Conservation (phyloP, 495 filamentous ascomycete species). For the Aspergillus sclerotioniger region DNA sequence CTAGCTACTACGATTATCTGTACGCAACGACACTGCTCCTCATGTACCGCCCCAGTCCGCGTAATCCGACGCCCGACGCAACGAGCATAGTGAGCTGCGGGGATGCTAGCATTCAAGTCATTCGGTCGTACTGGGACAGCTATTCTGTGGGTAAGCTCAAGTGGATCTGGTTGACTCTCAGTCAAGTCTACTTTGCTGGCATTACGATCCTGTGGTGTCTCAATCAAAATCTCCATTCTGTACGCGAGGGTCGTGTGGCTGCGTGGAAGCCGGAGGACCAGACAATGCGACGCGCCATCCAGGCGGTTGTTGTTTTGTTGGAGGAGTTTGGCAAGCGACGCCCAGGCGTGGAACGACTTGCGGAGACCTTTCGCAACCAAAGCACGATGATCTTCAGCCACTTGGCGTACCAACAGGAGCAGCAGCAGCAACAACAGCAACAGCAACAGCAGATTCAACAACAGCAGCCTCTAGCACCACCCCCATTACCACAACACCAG, state of each 20-base stretch:
- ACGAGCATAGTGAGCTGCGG: conserved; percentile 48
- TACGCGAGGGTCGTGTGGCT: conserved; percentile 40
- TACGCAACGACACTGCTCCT: conserved; percentile 52
- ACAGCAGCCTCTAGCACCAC: conserved; percentile 24
- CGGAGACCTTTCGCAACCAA: conserved; percentile 44
- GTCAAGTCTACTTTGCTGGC: conserved; percentile 52
- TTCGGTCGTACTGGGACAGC: conserved; percentile 50
- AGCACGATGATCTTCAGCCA: conserved; percentile 49
- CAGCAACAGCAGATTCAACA: conserved; percentile 22
- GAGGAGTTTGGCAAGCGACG: conserved; percentile 50
- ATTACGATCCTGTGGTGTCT: conserved; percentile 50
- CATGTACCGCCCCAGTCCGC: conserved; percentile 49
- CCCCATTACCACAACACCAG: conserved; percentile 24
- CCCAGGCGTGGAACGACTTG: conserved; percentile 46
- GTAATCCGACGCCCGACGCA: conserved; percentile 44
- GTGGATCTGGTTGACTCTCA: conserved; percentile 55
- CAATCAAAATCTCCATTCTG: conserved; percentile 44
- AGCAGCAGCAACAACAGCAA: conserved; percentile 6
- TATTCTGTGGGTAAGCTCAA: conserved; percentile 51
- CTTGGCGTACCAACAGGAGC: conserved; percentile 37
- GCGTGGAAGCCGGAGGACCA: conserved; percentile 46
- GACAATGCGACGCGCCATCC: conserved; percentile 45
- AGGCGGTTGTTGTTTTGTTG: conserved; percentile 47
- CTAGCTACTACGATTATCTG: conserved; percentile 50
- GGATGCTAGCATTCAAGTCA: conserved; percentile 49